phyloP scores from a whole-genome alignment of 2,329 filamentous ascomycete genomes.

The Leptodontidium sp. region DNA sequence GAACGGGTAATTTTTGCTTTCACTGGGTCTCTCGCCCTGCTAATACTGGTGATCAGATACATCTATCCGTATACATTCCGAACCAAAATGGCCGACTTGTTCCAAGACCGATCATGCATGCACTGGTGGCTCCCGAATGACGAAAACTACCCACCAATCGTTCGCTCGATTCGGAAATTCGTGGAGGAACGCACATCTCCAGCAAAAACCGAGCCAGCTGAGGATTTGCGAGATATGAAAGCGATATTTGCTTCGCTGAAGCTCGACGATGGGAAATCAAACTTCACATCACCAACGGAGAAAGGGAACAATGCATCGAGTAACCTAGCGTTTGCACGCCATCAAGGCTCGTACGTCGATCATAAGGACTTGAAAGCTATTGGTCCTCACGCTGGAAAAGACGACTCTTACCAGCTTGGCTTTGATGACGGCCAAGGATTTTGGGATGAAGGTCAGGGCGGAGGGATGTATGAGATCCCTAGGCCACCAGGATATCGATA shows the following conservation, averaged over 20 bases:
- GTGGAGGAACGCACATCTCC: constrained; percentile 77
- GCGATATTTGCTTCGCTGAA: constrained; percentile 74
- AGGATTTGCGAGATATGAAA: constrained; percentile 78
- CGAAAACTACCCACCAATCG: constrained; percentile 75
- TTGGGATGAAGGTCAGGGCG: constrained; percentile 23
- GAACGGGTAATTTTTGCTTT: constrained; percentile 70
- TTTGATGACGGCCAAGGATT: constrained; percentile 31
- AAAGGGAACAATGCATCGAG: constrained; percentile 19
- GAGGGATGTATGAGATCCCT: not conserved
- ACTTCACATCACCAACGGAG: constrained; percentile 3
- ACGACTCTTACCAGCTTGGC: constrained; percentile 32
- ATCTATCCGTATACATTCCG: constrained; percentile 81
- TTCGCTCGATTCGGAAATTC: constrained; percentile 81
- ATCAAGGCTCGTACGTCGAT: constrained; percentile 25
- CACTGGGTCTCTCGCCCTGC: constrained; percentile 11
- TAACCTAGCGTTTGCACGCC: constrained; percentile 28
- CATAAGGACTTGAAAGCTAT: constrained; percentile 17
- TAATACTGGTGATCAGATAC: constrained; percentile 66
- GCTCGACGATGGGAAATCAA: constrained; percentile 53
- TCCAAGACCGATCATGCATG: constrained; percentile 73
- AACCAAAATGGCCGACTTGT: constrained; percentile 77
- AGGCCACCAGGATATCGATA: not conserved
- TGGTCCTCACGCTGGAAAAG: constrained; percentile 20
- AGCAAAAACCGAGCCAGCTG: constrained; percentile 63
- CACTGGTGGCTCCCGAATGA: constrained; percentile 92